Conservation (phyloP, 768 basidiomycete genomes). For the Lactarius indigo region DNA sequence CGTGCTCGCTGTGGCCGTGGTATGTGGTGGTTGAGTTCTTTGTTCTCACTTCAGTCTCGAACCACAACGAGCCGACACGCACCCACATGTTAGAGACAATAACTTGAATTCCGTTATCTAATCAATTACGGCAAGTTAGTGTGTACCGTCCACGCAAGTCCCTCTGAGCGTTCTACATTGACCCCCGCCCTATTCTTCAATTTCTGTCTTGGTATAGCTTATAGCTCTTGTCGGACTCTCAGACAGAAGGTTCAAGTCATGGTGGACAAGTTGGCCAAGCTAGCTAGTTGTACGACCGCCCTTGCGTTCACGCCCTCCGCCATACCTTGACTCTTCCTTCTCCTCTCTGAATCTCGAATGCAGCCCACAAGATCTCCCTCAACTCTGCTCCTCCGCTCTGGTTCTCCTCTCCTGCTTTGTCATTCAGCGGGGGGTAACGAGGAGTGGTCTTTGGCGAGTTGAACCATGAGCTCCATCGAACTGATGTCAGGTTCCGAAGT, state of each 20-base stretch:
- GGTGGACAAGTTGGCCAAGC: neutral
- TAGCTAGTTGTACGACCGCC: neutral
- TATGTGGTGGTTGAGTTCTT: constrained; percentile 1
- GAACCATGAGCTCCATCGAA: constrained; percentile 28
- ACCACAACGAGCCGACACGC: constrained; percentile 9
- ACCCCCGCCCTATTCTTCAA: no score
- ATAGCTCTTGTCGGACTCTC: neutral
- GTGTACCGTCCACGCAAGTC: neutral
- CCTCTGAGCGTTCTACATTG: no score
- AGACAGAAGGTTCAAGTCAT: neutral
- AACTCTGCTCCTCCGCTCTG: neutral
- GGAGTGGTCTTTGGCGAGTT: constrained; percentile 16
- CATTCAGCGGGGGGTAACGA: neutral
- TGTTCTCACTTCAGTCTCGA: constrained; percentile 19
- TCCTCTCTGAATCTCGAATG: constrained; percentile 40
- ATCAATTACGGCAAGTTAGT: neutral
- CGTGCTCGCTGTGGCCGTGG: constrained; percentile 6
- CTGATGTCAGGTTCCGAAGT: constrained; percentile 18
- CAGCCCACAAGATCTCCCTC: constrained; percentile 32
- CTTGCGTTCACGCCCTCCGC: constrained; percentile 38
- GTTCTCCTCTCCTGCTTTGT: neutral
- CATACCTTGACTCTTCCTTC: constrained; percentile 42
- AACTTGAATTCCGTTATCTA: constrained; percentile 10
- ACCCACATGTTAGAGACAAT: neutral
- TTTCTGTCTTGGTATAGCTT: neutral